Percentiles rank a stretch among this genome's conserved stretches.
Evolutionary conservation across 1,284 basidiomycete genomes (phyloP).

Genomic region (Microbotryum silenes-acaulis): DNA sequence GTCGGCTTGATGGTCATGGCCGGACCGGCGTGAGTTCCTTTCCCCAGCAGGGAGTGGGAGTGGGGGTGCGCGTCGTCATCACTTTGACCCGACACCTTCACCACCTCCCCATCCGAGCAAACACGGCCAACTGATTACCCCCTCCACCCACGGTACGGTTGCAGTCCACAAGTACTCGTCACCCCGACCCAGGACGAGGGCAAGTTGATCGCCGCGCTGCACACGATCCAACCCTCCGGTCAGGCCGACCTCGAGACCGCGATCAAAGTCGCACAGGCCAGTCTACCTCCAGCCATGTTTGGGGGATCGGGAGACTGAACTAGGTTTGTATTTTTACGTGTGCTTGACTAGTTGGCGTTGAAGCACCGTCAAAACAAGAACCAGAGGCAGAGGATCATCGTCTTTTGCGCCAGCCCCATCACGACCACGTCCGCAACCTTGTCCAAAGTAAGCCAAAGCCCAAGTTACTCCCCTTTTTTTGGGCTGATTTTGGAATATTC

Average conservation of each 20-base stretch:
- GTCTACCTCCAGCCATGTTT: no score
- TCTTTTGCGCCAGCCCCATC: constrained; percentile 84
- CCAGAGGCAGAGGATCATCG: constrained; percentile 86
- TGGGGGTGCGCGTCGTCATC: neutral
- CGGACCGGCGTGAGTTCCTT: constrained; percentile 57
- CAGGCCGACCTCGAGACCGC: constrained; percentile 76
- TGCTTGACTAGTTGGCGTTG: constrained; percentile 57
- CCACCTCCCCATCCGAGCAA: no score
- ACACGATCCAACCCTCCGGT: constrained; percentile 61
- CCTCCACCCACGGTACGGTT: no score
- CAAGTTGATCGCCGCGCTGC: constrained; percentile 74
- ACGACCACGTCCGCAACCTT: constrained; percentile 38
- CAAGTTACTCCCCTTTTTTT: neutral
- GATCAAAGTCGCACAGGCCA: constrained; percentile 74
- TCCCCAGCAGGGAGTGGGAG: neutral
- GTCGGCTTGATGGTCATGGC: constrained; percentile 98
- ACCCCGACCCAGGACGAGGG: constrained; percentile 93
- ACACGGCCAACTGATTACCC: no score
- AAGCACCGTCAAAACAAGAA: constrained; percentile 99
- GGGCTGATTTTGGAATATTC: neutral
- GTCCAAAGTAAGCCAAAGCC: constrained; percentile 22
- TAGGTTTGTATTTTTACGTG: neutral
- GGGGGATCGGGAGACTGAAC: neutral
- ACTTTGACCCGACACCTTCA: no score
- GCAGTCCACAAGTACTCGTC: constrained; percentile 84